These are phyloP conservation scores for Candida berthetii DNA, from an alignment of 805 yeast genomes.

Conservation along the genomic window DNA sequence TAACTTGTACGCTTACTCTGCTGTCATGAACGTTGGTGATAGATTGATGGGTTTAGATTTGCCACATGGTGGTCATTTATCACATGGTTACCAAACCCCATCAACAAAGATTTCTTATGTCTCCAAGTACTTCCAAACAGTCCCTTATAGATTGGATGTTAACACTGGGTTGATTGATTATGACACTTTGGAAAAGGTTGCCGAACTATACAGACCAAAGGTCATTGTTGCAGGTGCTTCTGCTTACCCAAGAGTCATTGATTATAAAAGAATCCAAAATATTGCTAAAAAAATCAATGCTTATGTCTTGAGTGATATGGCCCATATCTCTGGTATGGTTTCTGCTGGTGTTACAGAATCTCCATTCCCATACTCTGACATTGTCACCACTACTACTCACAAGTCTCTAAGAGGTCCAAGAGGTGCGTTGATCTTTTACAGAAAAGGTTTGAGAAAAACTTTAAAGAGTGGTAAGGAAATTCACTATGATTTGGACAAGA, in stretches of 20 bases:
- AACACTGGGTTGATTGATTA: conserved; percentile 89
- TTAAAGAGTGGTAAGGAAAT: conserved; percentile 83
- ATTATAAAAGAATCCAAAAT: conserved; percentile 83
- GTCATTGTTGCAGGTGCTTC: conserved; percentile 95
- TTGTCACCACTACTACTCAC: conserved; percentile 97
- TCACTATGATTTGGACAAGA: conserved; percentile 80
- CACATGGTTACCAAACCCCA: conserved; percentile 94
- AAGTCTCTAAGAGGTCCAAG: conserved; percentile 98
- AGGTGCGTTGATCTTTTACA: conserved; percentile 96
- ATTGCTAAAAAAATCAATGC: conserved; percentile 94
- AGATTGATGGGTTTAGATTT: conserved; percentile 95
- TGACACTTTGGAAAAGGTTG: conserved; percentile 77
- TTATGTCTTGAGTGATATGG: conserved; percentile 91
- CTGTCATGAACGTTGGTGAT: conserved; percentile 83
- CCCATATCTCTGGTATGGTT: conserved; percentile 93
- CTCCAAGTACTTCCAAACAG: conserved; percentile 92
- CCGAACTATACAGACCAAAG: conserved; percentile 88
- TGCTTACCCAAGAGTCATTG: conserved; percentile 88
- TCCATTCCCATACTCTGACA: conserved; percentile 90
- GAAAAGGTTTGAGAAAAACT: conserved; percentile 85
- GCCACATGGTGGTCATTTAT: conserved; percentile 97
- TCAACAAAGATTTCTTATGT: conserved; percentile 85
- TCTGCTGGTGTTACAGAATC: conserved; percentile 93
- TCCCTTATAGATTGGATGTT: conserved; percentile 91
- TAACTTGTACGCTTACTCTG: conserved; percentile 86